A percentile compares a stretch with the other conserved stretches of the same genome.
Conservation (phyloP, 2,329 filamentous ascomycete species). For the Karstenula rhodostoma region DNA sequence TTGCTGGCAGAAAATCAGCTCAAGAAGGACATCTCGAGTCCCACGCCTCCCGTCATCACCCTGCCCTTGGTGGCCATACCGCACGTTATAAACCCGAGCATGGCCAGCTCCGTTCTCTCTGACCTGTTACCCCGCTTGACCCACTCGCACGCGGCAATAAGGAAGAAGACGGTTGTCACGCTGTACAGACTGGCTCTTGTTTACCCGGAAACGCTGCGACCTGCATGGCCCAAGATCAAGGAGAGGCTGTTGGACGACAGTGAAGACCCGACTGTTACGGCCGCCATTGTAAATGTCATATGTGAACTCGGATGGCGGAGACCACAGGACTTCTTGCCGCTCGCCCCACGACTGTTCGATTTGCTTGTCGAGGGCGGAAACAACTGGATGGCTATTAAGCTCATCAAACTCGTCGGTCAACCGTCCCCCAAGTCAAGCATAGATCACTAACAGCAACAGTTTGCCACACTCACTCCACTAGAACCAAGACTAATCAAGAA, state of each 20-base stretch:
- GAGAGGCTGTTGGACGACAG: slow-evolving; percentile 88
- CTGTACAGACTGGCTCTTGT: slow-evolving; percentile 92
- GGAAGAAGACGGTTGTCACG: slow-evolving; percentile 96
- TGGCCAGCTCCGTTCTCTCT: slow-evolving; percentile 86
- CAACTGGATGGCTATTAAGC: slow-evolving; percentile 99
- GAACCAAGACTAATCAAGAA: slow-evolving; percentile 93
- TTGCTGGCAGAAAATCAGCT: slow-evolving; percentile 97
- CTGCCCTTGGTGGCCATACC: slow-evolving; percentile 90
- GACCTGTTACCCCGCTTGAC: slow-evolving; percentile 86
- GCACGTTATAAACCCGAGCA: slow-evolving; percentile 89
- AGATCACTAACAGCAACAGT: slow-evolving; percentile 60
- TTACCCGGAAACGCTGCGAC: slow-evolving; percentile 91
- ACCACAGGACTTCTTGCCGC: slow-evolving; percentile 89
- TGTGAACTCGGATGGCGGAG: slow-evolving; percentile 95
- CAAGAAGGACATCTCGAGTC: slow-evolving; percentile 87
- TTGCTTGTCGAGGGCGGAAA: slow-evolving; percentile 90
- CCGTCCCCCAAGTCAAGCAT: not conserved
- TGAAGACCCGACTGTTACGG: slow-evolving; percentile 92
- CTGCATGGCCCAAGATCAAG: slow-evolving; percentile 97
- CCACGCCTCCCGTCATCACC: slow-evolving; percentile 78
- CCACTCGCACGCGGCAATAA: slow-evolving; percentile 83
- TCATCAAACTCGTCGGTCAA: slow-evolving; percentile 85
- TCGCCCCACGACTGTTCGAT: slow-evolving; percentile 91
- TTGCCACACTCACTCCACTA: slow-evolving; percentile 90
- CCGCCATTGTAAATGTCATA: slow-evolving; percentile 94